Percentiles rank a stretch among this genome's conserved stretches.
These are phyloP conservation scores for Lactifluus rugatus DNA, from an alignment of 768 basidiomycete genomes.

Conservation along the genomic window DNA sequence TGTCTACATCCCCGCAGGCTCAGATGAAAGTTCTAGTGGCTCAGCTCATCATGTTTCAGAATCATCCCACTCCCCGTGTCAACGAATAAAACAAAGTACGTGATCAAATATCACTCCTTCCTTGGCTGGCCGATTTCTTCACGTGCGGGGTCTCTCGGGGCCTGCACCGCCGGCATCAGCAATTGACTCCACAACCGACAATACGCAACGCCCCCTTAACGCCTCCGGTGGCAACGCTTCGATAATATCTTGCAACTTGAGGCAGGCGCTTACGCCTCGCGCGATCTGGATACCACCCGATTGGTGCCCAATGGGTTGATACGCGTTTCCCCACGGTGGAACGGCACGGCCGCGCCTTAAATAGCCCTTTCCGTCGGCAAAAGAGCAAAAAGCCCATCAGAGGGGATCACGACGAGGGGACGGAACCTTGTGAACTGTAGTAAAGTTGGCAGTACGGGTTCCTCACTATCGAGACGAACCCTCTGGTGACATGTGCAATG, in stretches of 20 bases:
- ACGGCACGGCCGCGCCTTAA: conserved; percentile 4
- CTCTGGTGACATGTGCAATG: too few relatives aligned
- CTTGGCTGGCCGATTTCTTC: neutral
- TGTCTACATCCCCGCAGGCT: conserved; percentile 13
- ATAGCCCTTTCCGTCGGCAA: conserved; percentile 8
- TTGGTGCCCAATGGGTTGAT: conserved; percentile 16
- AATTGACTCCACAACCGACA: conserved; percentile 1
- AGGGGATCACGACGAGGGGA: too few relatives aligned
- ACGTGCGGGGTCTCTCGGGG: conserved; percentile 14
- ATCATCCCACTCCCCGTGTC: conserved; percentile 12
- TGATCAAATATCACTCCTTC: conserved; percentile 9
- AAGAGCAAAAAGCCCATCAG: neutral
- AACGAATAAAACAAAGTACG: conserved; percentile 4
- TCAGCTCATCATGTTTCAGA: conserved; percentile 19
- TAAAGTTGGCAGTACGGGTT: too few relatives aligned
- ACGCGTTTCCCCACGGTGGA: conserved; percentile 12
- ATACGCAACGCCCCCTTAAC: conserved; percentile 11
- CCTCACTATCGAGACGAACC: too few relatives aligned
- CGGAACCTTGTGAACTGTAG: too few relatives aligned
- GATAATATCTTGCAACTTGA: conserved; percentile 11
- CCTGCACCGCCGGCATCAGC: conserved; percentile 2
- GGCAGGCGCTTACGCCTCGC: conserved; percentile 15
- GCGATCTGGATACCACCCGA: conserved; percentile 18
- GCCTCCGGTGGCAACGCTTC: conserved; percentile 12
- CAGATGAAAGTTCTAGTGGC: conserved; percentile 19